Evolutionary conservation across 1,139 yeast species (phyloP).

Genomic region (Sugiyamaella sp.): DNA sequence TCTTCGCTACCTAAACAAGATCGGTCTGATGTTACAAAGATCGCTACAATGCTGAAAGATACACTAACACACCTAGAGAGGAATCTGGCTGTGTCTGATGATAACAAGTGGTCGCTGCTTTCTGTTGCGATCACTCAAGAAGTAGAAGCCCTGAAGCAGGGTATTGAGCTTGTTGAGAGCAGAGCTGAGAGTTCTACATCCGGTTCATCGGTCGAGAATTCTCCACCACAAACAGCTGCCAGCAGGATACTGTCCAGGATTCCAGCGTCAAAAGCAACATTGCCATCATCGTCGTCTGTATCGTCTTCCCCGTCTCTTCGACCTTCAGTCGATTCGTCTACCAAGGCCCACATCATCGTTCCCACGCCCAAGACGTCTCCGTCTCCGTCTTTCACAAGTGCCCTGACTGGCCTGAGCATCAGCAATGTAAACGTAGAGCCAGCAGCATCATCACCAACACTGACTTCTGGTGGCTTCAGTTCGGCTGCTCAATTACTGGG

Average conservation of each 20-base stretch:
- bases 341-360: not conserved
- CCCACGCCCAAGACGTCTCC: slow-evolving; percentile 1
- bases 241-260: not conserved
- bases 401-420: not conserved
- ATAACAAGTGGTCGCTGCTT: slow-evolving; percentile 35
- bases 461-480: not conserved
- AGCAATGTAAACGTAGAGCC: slow-evolving; percentile 6
- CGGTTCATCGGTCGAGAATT: not conserved
- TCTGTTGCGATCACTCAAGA: slow-evolving; percentile 41
- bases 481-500: slow-evolving; percentile 3
- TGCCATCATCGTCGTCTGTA: not conserved
- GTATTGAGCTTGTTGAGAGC: slow-evolving; percentile 28
- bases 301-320: too few relatives aligned
- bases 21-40: slow-evolving; percentile 15
- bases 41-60: slow-evolving; percentile 22
- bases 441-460: slow-evolving; percentile 1
- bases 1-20: slow-evolving; percentile 11
- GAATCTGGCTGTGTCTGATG: slow-evolving; percentile 28
- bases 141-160: slow-evolving; percentile 35
- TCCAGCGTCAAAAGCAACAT: not conserved
- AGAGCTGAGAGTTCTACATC: not conserved
- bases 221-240: slow-evolving; percentile 1
- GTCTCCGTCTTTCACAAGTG: slow-evolving; percentile 7
- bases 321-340: too few relatives aligned
- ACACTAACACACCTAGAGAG: slow-evolving; percentile 22